phyloP scores from a whole-genome alignment of 306 rosid species.

The Corylus americana region DNA sequence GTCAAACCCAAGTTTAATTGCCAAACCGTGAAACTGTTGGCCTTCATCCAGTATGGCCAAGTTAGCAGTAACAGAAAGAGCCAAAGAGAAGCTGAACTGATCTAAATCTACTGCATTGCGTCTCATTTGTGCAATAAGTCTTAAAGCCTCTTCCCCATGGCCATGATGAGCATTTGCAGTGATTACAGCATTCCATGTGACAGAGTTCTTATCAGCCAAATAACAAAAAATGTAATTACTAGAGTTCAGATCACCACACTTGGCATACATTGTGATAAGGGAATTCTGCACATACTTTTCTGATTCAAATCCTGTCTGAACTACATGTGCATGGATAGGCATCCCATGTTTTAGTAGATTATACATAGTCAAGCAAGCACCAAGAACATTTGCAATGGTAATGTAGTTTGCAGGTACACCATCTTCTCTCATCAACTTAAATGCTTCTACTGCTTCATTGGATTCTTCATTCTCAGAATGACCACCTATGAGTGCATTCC shows the following conservation, averaged over 20 bases:
- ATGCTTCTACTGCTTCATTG: conserved; percentile 60
- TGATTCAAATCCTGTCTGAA: conserved; percentile 65
- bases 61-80: conserved; percentile 72
- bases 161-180: conserved; percentile 78
- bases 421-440: conserved; percentile 63
- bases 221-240: conserved; percentile 58
- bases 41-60: conserved; percentile 88
- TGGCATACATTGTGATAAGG: conserved; percentile 82
- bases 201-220: conserved; percentile 54
- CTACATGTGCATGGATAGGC: conserved; percentile 65
- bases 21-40: conserved; percentile 74
- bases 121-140: conserved; percentile 62
- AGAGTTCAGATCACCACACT: conserved; percentile 69
- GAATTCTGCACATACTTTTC: conserved; percentile 76
- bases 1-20: conserved; percentile 71
- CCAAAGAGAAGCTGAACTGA: conserved; percentile 77
- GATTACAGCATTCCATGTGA: conserved; percentile 82
- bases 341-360: conserved; percentile 59
- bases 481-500: conserved; percentile 86
- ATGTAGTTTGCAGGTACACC: conserved; percentile 63
- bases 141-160: conserved; percentile 76
- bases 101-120: conserved; percentile 55
- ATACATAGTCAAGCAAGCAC: conserved; percentile 54
- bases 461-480: conserved; percentile 67
- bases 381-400: conserved; percentile 63